Base-by-base conservation (phyloP, 2,329 filamentous ascomycete genomes). In the Taxawa tesnikishii region DNA sequence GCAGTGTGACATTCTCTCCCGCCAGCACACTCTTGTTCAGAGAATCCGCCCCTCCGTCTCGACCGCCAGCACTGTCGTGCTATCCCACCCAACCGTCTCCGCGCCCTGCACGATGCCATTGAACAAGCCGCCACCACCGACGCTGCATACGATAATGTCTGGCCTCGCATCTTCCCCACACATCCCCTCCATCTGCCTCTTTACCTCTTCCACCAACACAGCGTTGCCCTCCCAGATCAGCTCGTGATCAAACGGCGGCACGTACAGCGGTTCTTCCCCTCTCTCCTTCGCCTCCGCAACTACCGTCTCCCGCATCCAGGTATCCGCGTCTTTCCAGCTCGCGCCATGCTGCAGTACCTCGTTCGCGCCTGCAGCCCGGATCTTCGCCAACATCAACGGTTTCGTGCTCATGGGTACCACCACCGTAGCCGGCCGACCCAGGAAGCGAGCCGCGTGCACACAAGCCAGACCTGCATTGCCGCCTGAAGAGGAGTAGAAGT, bases 391-490 rank as follows among this genome's bases (percentile, higher is more conserved):
- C 74, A 92, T 87, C 39, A 77, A 55, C 1, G 70, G 60, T 18
- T 76, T 73, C 0, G 80, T 82, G 5, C 62, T 63, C 6, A 62
- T 50, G 0, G 84, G 81, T 1, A 90, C 73, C 17, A 84, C 79
- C 38, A 93, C 79, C 4, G 83, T 88, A 51, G 74, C 76, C 2
- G 73, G 75, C 23, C 72, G 67, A 5, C 65, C 58, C 5, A 90
- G 66, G 3, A 70, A 63, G 15, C 63, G 61, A 9, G 83, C 79
- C 1, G 83, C 79, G 29, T 74, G 76, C 11, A 83, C 81, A 46
- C 80, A 83, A 1, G 83, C 84, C 4, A 93, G 71, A 2, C 84
- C 84, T 2, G 84, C 84, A 50, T 93, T 93, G 36, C 84, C 84
- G 37, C 82, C 83, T 3, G 75, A 82, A 9, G 78, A 80, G 48